A percentile compares a stretch with the other conserved stretches of the same genome.
phyloP scores from a whole-genome alignment of 2,329 filamentous ascomycete genomes.

The Fusarium concolor region DNA sequence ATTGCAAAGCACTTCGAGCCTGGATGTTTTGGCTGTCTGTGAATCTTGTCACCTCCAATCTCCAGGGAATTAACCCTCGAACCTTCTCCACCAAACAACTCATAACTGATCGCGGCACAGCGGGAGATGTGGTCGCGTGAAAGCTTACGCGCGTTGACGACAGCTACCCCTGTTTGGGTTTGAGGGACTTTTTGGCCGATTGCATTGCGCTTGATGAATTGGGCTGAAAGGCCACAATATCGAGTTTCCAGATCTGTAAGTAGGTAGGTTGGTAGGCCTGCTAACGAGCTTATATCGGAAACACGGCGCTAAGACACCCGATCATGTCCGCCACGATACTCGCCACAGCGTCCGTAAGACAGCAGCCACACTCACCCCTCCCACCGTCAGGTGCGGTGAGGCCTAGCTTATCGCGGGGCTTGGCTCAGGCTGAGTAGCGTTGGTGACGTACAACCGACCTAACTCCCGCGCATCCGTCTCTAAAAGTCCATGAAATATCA shows the following conservation, averaged over 20 bases:
- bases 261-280: too few relatives aligned
- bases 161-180: slow-evolving; percentile 28
- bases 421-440: slow-evolving; percentile 36
- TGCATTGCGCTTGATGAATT: slow-evolving; percentile 1
- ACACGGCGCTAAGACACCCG: slow-evolving; percentile 7
- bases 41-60: slow-evolving; percentile 1
- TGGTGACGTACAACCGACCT: slow-evolving; percentile 36
- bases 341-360: slow-evolving; percentile 1
- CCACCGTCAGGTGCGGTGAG: slow-evolving; percentile 19
- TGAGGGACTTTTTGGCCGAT: slow-evolving; percentile 35
- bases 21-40: slow-evolving; percentile 4
- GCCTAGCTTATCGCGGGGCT: slow-evolving; percentile 21
- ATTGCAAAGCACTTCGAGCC: slow-evolving; percentile 15
- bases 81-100: slow-evolving; percentile 31
- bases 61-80: slow-evolving; percentile 7
- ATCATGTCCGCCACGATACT: background rate
- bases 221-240: slow-evolving; percentile 17
- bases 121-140: slow-evolving; percentile 29
- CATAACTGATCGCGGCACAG: slow-evolving; percentile 30
- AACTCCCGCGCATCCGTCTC: slow-evolving; percentile 20
- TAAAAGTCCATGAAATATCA: slow-evolving; percentile 1
- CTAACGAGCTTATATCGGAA: background rate
- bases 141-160: slow-evolving; percentile 1
- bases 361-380: slow-evolving; percentile 24
- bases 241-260: slow-evolving; percentile 9